Conservation (phyloP, 805 yeast genomes). For the Saitoella complicata region DNA sequence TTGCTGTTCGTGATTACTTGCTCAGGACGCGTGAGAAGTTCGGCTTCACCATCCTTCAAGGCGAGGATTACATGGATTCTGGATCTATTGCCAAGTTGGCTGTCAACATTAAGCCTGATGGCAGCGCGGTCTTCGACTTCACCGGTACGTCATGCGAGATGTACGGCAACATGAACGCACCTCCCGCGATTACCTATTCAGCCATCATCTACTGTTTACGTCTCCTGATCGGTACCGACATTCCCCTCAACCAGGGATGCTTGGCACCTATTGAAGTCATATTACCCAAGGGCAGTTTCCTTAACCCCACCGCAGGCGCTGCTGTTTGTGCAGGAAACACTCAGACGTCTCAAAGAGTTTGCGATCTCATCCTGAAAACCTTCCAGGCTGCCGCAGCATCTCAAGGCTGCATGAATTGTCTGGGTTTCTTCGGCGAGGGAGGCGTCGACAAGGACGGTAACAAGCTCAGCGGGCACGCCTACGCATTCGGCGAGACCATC, state of each 20-base stretch:
- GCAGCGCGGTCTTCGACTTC: conserved; percentile 64
- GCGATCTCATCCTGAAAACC: conserved; percentile 76
- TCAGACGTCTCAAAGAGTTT: conserved; percentile 82
- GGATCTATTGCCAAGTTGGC: conserved; percentile 51
- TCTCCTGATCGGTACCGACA: conserved; percentile 68
- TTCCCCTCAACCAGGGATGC: conserved; percentile 91
- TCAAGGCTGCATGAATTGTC: conserved; percentile 88
- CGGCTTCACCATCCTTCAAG: conserved; percentile 25
- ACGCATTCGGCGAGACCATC: conserved; percentile 35
- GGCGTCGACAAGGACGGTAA: conserved; percentile 34
- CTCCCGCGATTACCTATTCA: conserved; percentile 72
- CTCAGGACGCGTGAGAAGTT: conserved; percentile 28
- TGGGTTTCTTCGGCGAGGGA: conserved; percentile 66
- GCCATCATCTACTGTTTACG: conserved; percentile 79
- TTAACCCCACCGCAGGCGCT: conserved; percentile 70
- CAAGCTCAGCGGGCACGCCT: conserved; percentile 12
- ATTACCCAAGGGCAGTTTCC: conserved; percentile 44
- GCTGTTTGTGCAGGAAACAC: conserved; percentile 95
- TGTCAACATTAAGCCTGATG: conserved; percentile 34
- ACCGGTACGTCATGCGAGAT: conserved; percentile 75
- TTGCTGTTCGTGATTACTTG: conserved; percentile 44
- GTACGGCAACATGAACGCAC: conserved; percentile 84
- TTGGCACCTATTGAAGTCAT: conserved; percentile 55
- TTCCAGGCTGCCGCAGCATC: conserved; percentile 86
- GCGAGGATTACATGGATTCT: conserved; percentile 62